Base-by-base conservation (phyloP, 176 grass and related monocot species). In the Oryza australiensis region DNA sequence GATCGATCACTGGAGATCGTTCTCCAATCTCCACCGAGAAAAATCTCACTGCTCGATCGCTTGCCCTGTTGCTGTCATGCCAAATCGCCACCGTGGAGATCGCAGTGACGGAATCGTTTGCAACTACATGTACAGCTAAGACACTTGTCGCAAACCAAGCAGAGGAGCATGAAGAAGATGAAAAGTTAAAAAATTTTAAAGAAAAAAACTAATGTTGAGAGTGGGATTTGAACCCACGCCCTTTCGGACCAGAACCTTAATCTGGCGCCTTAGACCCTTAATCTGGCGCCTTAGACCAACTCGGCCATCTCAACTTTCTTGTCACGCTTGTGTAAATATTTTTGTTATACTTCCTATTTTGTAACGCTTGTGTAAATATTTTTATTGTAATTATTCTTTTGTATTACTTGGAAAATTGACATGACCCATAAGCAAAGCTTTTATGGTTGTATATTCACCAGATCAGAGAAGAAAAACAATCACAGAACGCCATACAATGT, bases 211-310 rank as follows among this genome's bases (percentile, higher is more conserved):
- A n/a, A n/a, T n/a, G 74, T 81, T 91, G 75, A 88, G 74, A 85
- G 84, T 84, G 84, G 85, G 81, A 85, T 85, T 87, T 91, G 89
- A 97, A 97, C 84, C 86, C 90, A 96, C 88, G 85, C 90, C 80
- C 83, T 91, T 94, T 85, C 84, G 72, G 77, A 92, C 82, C 83
- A 86, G 84, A 93, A 87, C 80, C 90, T 88, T 92, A 91, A 82
- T 85, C 76, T 85, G 81, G 84, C 76, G 80, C 80, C 87, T 87
- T 93, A 87, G 84, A 87, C 87, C 87, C 90, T 88, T 92, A 91
- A 82, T 85, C 76, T 85, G 81, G 84, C 76, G 80, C 80, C 87
- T 87, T 93, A 87, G 84, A 87, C 87, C 87, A 83, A 88, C 88
- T 90, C 91, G 81, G 81, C 87, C 87, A 93, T 87, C 87, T 86